Conservation (phyloP, 2,329 filamentous ascomycete genomes). For the Ascochyta koolunga region DNA sequence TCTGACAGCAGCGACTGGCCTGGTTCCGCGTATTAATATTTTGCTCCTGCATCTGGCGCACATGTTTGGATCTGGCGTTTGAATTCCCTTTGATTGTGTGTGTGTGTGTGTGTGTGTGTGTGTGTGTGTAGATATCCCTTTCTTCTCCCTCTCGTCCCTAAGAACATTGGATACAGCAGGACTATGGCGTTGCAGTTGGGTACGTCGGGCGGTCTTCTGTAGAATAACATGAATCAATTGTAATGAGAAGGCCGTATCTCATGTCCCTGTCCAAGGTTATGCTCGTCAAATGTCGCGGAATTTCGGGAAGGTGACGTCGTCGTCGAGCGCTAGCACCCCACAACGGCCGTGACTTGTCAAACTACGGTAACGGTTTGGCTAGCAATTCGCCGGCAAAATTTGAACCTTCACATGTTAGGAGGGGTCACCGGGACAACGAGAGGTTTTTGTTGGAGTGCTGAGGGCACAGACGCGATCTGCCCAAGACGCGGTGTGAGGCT, state of each 20-base stretch:
- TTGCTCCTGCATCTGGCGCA: not conserved
- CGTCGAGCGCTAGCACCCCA: not conserved
- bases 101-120: too few species aligned
- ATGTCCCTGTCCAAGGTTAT: slow-evolving; percentile 2
- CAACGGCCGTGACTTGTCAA: slow-evolving; percentile 11
- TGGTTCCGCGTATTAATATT: not conserved
- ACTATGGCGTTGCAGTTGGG: slow-evolving; percentile 8
- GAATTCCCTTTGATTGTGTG: not conserved
- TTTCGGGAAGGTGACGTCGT: slow-evolving; percentile 4
- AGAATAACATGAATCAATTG: not conserved
- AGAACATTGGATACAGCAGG: slow-evolving; percentile 14
- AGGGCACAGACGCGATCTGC: slow-evolving; percentile 16
- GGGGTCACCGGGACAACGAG: slow-evolving; percentile 14
- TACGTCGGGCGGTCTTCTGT: slow-evolving; percentile 4
- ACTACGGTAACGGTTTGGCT: slow-evolving; percentile 5
- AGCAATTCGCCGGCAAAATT: slow-evolving; percentile 12
- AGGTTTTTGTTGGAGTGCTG: slow-evolving; percentile 4
- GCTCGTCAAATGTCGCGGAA: slow-evolving; percentile 1
- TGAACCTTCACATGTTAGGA: slow-evolving; percentile 10
- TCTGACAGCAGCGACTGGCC: slow-evolving; percentile 3
- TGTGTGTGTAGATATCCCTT: slow-evolving; percentile 10
- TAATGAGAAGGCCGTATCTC: slow-evolving; percentile 4
- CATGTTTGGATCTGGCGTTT: not conserved
- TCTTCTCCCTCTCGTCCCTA: not conserved
- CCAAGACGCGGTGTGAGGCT: slow-evolving; percentile 8